Evolutionary conservation across 441 rosid genomes (phyloP).

Genomic region (Croton laevigatus): DNA sequence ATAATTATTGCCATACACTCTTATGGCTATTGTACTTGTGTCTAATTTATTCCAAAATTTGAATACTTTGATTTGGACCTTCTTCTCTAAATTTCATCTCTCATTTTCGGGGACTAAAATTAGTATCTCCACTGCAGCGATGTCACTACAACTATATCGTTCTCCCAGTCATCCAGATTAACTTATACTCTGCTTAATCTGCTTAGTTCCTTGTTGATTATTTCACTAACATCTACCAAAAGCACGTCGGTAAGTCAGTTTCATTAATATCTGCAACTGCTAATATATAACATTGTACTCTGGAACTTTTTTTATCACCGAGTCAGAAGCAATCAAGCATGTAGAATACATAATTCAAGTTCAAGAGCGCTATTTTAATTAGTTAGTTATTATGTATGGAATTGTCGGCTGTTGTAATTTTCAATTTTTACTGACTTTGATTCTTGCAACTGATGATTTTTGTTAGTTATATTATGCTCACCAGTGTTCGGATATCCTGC

Average conservation of each 20-base stretch:
- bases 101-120: conserved; percentile 29
- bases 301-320: too few species aligned
- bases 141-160: conserved; percentile 26
- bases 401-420: not conserved
- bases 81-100: conserved; percentile 13
- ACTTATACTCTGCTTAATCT: conserved; percentile 28
- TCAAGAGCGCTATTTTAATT: not conserved
- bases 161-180: conserved; percentile 41
- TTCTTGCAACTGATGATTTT: not conserved
- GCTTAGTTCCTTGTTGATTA: conserved; percentile 31
- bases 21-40: not conserved
- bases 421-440: not conserved
- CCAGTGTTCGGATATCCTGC: not conserved
- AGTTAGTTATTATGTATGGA: too few species aligned
- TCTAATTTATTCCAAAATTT: not conserved
- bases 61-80: not conserved
- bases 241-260: conserved; percentile 19
- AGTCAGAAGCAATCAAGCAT: too few species aligned
- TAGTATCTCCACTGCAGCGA: conserved; percentile 40
- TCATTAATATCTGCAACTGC: conserved; percentile 1
- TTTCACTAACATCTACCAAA: conserved; percentile 24
- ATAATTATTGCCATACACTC: not conserved
- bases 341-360: not conserved
- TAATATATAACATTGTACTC: too few species aligned
- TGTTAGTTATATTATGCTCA: not conserved